Conservation (phyloP, 306 rosid species). For the Oxytropis ochrocephala region DNA sequence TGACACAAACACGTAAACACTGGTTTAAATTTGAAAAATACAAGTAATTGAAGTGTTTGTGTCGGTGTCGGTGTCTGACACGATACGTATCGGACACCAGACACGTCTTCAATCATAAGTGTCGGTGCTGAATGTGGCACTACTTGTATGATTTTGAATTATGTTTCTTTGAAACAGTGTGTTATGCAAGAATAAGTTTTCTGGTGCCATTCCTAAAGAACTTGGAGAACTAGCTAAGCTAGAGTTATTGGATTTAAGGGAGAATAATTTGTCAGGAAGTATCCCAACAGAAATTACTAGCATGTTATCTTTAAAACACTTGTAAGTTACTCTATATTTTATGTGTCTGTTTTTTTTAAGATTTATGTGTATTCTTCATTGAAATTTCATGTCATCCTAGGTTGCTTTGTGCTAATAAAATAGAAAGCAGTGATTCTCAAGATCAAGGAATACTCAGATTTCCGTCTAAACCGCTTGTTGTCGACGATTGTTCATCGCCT, state of each 20-base stretch:
- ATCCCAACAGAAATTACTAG: constrained; percentile 60
- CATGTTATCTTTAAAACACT: constrained; percentile 44
- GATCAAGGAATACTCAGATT: constrained; percentile 36
- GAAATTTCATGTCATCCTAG: constrained; percentile 32
- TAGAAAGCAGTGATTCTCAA: constrained; percentile 43
- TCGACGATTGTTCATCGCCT: constrained; percentile 35
- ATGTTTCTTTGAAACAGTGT: constrained; percentile 45
- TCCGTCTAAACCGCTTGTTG: constrained; percentile 36
- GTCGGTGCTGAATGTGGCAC: not conserved
- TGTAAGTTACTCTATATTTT: constrained; percentile 39
- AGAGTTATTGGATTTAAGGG: constrained; percentile 78
- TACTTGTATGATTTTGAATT: not conserved
- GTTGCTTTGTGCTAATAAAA: constrained; percentile 55
- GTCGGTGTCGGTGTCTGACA: too few relatives aligned
- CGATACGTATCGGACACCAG: too few relatives aligned
- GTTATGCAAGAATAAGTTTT: constrained; percentile 58
- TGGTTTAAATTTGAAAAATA: too few relatives aligned
- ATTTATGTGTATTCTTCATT: constrained; percentile 18
- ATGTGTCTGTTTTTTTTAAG: not conserved
- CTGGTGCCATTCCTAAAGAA: constrained; percentile 75
- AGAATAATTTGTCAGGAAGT: constrained; percentile 58
- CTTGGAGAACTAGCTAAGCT: constrained; percentile 52
- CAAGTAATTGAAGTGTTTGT: too few relatives aligned
- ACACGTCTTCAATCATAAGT: too few relatives aligned
- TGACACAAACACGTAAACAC: too few relatives aligned